Evolutionary conservation across 2,329 filamentous ascomycete genomes (phyloP), one percentile per base, ranked within the genome.

Genomic region (Akanthomyces dipterigenus): DNA sequence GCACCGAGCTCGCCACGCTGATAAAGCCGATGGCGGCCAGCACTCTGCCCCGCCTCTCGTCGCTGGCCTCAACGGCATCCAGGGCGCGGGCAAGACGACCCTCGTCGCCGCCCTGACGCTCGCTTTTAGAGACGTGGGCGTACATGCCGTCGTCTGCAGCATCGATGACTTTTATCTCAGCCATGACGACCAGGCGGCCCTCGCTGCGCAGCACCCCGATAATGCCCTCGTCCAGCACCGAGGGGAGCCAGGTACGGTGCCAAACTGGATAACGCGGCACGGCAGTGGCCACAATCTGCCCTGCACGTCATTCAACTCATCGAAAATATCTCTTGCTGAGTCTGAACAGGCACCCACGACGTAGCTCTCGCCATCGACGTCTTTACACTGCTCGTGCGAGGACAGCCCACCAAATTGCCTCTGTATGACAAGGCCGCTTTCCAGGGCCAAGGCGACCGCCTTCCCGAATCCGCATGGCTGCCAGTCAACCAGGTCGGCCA

Each of bases 31-130:
- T 31, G 22, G 20, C 9, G 57, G 9, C 65, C 24, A 22, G 26
- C 40, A 43, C 12, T 68, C 18, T n/a, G 24, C 50, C 11, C 40
- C 42, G 20, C 62, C 62, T 24, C 90, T 96, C 73, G 85, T 96
- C 72, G 82, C 97, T 64, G 93, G 92, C 51, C 82, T 98, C 68
- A 96, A 96, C 68, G 93, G 93, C 63, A 86, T 96, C 31, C 93
- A 97, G 76, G 93, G 93, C 63, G 88, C 90, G 42, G 93, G 93
- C 67, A 97, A 98, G 78, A 96, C 93, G 3, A 96, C 93, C 14
- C 82, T 96, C 68, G 92, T 93, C 42, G 81, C 81, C 42, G 80
- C 83, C 5, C 82, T 96, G 48, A 82, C 85, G 65, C 71, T 79
- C 22, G 84, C 82, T 16, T 82, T 93, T 42, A 78, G 82, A 51